These are phyloP conservation scores for Endotrypanum monterogeii DNA, from an alignment of 208 protist species.

Conservation along the genomic window DNA sequence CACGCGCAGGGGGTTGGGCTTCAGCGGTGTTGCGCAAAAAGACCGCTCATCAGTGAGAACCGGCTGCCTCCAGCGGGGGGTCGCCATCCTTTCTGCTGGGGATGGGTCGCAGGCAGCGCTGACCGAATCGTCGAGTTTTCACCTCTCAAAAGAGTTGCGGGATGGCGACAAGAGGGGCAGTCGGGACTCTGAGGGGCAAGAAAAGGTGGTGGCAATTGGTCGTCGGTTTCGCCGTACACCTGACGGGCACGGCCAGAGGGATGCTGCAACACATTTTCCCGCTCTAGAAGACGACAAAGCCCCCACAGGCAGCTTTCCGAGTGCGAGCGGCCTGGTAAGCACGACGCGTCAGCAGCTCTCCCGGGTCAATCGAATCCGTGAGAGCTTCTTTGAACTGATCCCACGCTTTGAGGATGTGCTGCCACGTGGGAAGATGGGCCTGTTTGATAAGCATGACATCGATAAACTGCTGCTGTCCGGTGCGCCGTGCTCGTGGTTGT, in stretches of 20 bases:
- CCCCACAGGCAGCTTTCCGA: slow-evolving; percentile 13
- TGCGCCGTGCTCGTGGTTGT: slow-evolving; percentile 83
- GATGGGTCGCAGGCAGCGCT: background rate
- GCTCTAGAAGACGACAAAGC: background rate
- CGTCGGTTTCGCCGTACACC: slow-evolving; percentile 8
- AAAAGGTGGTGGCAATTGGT: slow-evolving; percentile 13
- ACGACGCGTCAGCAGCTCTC: slow-evolving; percentile 35
- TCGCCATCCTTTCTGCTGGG: slow-evolving; percentile 1
- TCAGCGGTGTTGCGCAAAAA: slow-evolving; percentile 9
- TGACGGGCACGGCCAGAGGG: slow-evolving; percentile 2
- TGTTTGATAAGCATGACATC: slow-evolving; percentile 40
- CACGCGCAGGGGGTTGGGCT: slow-evolving; percentile 34
- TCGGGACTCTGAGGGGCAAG: background rate
- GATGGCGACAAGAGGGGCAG: background rate
- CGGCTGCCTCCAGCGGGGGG: background rate
- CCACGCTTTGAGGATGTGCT: slow-evolving; percentile 45
- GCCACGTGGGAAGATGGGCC: slow-evolving; percentile 17
- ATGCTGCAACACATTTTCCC: background rate
- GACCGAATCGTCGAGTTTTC: background rate
- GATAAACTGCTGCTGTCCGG: slow-evolving; percentile 45
- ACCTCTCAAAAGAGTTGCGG: background rate
- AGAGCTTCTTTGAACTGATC: slow-evolving; percentile 63
- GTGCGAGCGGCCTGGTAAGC: slow-evolving; percentile 36
- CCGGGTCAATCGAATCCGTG: slow-evolving; percentile 40
- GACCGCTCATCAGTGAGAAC: background rate